Percentiles rank a stretch among this genome's conserved stretches.
phyloP scores from a whole-genome alignment of 192 early-diverging fungal species.

The Dissophora ornata region DNA sequence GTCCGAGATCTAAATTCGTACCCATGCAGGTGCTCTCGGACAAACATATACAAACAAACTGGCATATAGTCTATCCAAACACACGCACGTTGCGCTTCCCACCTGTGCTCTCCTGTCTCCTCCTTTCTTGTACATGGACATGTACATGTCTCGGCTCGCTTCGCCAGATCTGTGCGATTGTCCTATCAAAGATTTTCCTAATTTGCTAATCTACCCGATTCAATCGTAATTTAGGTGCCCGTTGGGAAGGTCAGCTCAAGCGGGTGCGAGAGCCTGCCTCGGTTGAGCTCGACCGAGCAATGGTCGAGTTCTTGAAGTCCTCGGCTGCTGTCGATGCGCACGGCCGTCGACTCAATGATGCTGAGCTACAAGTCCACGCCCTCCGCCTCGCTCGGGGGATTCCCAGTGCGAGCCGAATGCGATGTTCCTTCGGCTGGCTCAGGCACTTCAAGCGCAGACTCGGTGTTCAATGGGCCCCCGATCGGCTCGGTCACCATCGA shows the following conservation, averaged over 20 bases:
- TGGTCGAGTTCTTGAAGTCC: conserved; percentile 49
- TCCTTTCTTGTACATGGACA: neutral
- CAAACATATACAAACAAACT: too few species aligned
- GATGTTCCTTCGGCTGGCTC: conserved; percentile 52
- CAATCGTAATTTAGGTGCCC: conserved; percentile 23
- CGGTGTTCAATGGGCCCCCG: conserved; percentile 42
- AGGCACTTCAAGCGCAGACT: conserved; percentile 51
- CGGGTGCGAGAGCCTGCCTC: conserved; percentile 55
- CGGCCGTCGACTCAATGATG: conserved; percentile 50
- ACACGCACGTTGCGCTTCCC: conserved; percentile 1
- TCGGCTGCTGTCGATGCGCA: conserved; percentile 41
- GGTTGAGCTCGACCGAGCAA: conserved; percentile 50
- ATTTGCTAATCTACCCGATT: too few species aligned
- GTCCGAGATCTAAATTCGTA: conserved; percentile 7
- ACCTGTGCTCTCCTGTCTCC: conserved; percentile 2
- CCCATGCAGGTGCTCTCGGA: conserved; percentile 9
- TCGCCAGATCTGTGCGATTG: too few species aligned
- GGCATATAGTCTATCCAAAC: too few species aligned
- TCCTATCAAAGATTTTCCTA: too few species aligned
- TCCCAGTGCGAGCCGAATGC: conserved; percentile 39
- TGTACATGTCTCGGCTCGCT: conserved; percentile 32
- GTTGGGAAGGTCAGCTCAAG: conserved; percentile 53
- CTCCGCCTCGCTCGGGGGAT: conserved; percentile 34
- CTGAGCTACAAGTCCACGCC: conserved; percentile 46
- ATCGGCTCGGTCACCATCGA: conserved; percentile 27